Evolutionary conservation across 176 grass and related monocot species (phyloP).

Genomic region (Triticum urartu): DNA sequence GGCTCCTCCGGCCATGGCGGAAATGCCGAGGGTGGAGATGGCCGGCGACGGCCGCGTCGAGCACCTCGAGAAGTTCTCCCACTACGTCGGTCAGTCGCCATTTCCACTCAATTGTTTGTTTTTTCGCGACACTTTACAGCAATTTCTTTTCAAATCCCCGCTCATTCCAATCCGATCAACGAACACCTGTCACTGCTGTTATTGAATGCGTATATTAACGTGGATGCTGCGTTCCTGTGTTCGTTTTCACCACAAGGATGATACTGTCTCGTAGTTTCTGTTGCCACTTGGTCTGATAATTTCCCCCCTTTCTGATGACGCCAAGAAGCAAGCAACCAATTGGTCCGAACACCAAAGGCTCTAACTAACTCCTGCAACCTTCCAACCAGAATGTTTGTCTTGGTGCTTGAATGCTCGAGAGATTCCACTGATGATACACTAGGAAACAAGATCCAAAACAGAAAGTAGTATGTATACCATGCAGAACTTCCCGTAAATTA

Average conservation of each 20-base stretch:
- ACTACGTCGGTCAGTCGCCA: slow-evolving; percentile 57
- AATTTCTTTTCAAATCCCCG: no score
- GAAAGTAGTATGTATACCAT: neutral
- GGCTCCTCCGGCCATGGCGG: neutral
- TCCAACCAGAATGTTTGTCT: neutral
- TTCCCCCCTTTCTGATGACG: neutral
- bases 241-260: neutral
- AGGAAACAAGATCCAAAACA: neutral
- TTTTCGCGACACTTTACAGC: no score
- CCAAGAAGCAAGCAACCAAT: no score
- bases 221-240: neutral
- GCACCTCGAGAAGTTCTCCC: slow-evolving; percentile 61
- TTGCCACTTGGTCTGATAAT: no score
- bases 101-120: no score
- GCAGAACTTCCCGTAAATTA: no score
- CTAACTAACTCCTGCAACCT: neutral
- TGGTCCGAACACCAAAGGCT: neutral
- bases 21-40: slow-evolving; percentile 39
- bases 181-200: neutral
- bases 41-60: slow-evolving; percentile 39
- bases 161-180: neutral
- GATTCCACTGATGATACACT: neutral
- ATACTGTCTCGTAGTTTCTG: neutral
- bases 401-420: neutral
- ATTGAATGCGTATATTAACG: neutral